phyloP scores from a whole-genome alignment of 257 asterid species.

The Forsythia suspensa region DNA sequence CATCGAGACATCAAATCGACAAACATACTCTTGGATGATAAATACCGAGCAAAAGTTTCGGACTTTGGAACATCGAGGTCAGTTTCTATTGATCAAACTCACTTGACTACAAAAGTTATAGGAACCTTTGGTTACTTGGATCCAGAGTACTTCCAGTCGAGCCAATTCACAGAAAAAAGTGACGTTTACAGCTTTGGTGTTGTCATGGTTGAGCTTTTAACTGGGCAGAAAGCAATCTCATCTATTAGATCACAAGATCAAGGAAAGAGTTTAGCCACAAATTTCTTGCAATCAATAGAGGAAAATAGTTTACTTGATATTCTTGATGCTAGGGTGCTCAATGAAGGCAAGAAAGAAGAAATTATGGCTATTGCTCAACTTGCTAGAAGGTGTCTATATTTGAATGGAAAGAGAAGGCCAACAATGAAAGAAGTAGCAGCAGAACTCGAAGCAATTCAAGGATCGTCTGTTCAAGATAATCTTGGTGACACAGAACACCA shows the following conservation, averaged over 20 bases:
- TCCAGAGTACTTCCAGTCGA: constrained; percentile 14
- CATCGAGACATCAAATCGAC: constrained; percentile 18
- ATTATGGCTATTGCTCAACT: constrained; percentile 10
- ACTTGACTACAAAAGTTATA: constrained; percentile 14
- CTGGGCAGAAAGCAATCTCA: constrained; percentile 13
- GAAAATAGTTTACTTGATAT: background rate
- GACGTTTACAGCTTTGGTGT: constrained; percentile 20
- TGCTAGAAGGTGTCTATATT: constrained; percentile 11
- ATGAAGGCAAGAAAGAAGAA: background rate
- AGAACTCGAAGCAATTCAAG: constrained; percentile 9
- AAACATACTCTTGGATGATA: constrained; percentile 9
- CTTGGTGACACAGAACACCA: background rate
- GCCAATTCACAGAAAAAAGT: constrained; percentile 17
- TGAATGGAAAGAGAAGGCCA: constrained; percentile 16
- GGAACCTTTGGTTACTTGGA: constrained; percentile 22
- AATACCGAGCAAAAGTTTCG: background rate
- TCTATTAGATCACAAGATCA: background rate
- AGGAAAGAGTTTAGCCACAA: constrained; percentile 8
- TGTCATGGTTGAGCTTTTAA: constrained; percentile 17
- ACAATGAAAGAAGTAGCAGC: constrained; percentile 17
- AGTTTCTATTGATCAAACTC: constrained; percentile 6
- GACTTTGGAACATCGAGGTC: constrained; percentile 13
- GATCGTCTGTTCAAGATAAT: background rate
- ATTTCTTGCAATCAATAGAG: constrained; percentile 17
- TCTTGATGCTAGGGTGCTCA: constrained; percentile 12